These are phyloP conservation scores for Kwoniella mangroviensis DNA, from an alignment of 768 basidiomycete genomes.

Conservation along the genomic window DNA sequence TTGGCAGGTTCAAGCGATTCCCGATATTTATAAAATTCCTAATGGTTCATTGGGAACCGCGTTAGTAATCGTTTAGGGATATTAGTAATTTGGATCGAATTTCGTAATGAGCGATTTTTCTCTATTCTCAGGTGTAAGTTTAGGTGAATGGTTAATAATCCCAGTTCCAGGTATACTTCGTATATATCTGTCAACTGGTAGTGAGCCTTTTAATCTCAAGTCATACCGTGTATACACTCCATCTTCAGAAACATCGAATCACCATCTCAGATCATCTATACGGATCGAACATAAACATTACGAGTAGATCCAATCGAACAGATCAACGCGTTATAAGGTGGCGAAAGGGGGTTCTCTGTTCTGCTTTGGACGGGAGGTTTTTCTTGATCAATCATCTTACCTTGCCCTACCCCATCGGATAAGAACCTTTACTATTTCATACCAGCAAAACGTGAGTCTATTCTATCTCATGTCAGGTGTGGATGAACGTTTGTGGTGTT, in stretches of 20 bases:
- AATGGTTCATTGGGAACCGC: background rate
- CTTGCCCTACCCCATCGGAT: background rate
- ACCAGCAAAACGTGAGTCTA: background rate
- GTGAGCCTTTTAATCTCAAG: no score
- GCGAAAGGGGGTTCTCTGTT: background rate
- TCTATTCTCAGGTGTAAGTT: background rate
- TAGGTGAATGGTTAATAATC: background rate
- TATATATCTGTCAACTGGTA: background rate
- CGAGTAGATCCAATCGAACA: background rate
- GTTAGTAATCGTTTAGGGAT: background rate
- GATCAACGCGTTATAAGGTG: background rate
- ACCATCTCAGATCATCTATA: no score
- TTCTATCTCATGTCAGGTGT: background rate
- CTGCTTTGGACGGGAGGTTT: background rate
- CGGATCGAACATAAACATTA: background rate
- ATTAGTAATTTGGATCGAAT: background rate
- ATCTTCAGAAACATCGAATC: no score
- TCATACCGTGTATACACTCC: no score
- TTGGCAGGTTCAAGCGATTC: background rate
- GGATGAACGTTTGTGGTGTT: background rate
- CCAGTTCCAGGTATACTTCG: background rate
- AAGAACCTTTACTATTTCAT: background rate
- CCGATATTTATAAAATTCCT: background rate
- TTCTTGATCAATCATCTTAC: background rate
- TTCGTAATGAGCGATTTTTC: slow-evolving; percentile 1